Conservation (phyloP, 305 asterid genomes). For the Fraxinus angustifolia region DNA sequence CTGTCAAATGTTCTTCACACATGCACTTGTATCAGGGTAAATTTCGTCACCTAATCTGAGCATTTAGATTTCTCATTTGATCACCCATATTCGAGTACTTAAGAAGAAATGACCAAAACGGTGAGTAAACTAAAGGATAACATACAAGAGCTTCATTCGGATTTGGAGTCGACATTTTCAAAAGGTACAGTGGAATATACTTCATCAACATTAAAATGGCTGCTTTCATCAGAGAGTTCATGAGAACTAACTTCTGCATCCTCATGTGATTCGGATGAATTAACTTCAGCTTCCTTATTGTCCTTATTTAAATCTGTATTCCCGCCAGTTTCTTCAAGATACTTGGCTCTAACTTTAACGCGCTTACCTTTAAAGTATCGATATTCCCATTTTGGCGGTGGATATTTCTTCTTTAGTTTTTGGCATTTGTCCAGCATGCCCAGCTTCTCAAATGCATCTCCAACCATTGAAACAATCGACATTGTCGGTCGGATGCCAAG, state of each 20-base stretch:
- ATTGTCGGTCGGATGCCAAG: slow-evolving; percentile 64
- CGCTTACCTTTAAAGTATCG: slow-evolving; percentile 76
- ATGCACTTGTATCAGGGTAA: neutral
- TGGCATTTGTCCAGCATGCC: slow-evolving; percentile 68
- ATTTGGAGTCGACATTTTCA: slow-evolving; percentile 18
- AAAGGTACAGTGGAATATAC: slow-evolving; percentile 15
- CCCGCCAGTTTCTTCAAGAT: slow-evolving; percentile 19
- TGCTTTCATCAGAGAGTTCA: slow-evolving; percentile 17
- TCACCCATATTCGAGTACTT: neutral
- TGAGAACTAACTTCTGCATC: slow-evolving; percentile 27
- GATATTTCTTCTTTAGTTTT: slow-evolving; percentile 66
- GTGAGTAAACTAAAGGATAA: neutral
- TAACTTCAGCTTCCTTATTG: slow-evolving; percentile 25
- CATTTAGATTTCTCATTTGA: neutral
- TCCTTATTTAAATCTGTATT: slow-evolving; percentile 18
- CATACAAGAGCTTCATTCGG: neutral
- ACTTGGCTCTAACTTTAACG: slow-evolving; percentile 49
- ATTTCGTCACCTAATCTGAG: neutral
- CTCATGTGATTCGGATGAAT: slow-evolving; percentile 25
- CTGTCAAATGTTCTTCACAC: neutral
- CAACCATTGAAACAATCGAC: slow-evolving; percentile 64
- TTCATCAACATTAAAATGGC: slow-evolving; percentile 12
- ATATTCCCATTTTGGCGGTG: slow-evolving; percentile 83
- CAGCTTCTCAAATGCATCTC: slow-evolving; percentile 65
- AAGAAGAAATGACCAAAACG: neutral